Conservation (phyloP, 192 early-diverging fungal genomes). For the Endogone sp. region DNA sequence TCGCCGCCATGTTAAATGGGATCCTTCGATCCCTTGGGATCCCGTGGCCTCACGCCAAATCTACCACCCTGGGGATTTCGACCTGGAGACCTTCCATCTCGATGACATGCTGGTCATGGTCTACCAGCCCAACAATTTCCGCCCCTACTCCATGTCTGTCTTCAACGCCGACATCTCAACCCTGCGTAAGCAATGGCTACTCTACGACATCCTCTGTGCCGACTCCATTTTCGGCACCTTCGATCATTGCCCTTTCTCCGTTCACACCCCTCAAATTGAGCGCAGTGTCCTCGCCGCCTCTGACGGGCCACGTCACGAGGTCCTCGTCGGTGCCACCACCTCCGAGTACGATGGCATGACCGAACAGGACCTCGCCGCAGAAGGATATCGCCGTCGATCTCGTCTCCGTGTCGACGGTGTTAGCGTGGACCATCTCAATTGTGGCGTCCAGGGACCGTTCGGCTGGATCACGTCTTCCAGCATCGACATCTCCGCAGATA, state of each 20-base stretch:
- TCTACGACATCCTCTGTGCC: constrained; percentile 87
- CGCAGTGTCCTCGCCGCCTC: constrained; percentile 32
- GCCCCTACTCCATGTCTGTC: constrained; percentile 84
- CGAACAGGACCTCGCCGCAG: constrained; percentile 27
- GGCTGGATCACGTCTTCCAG: constrained; percentile 92
- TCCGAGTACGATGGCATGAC: constrained; percentile 26
- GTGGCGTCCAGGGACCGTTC: constrained; percentile 79
- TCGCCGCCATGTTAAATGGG: constrained; percentile 76
- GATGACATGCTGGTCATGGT: constrained; percentile 88
- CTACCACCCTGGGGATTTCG: constrained; percentile 77
- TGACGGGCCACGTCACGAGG: neutral
- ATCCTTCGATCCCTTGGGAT: constrained; percentile 52
- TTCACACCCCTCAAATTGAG: constrained; percentile 79
- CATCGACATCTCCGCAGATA: constrained; percentile 74
- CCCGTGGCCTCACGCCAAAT: constrained; percentile 56
- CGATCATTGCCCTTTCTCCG: constrained; percentile 92
- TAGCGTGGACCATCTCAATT: constrained; percentile 87
- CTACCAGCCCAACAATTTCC: constrained; percentile 76
- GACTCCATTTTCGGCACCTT: constrained; percentile 87
- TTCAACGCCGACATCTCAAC: constrained; percentile 79
- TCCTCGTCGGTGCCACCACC: constrained; percentile 29
- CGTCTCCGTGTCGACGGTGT: constrained; percentile 86
- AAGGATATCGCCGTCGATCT: constrained; percentile 34
- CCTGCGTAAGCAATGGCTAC: constrained; percentile 89
- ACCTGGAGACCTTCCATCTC: constrained; percentile 73